Conservation (phyloP, 2,329 filamentous ascomycete genomes). For the Arthrobotrys entomopaga region DNA sequence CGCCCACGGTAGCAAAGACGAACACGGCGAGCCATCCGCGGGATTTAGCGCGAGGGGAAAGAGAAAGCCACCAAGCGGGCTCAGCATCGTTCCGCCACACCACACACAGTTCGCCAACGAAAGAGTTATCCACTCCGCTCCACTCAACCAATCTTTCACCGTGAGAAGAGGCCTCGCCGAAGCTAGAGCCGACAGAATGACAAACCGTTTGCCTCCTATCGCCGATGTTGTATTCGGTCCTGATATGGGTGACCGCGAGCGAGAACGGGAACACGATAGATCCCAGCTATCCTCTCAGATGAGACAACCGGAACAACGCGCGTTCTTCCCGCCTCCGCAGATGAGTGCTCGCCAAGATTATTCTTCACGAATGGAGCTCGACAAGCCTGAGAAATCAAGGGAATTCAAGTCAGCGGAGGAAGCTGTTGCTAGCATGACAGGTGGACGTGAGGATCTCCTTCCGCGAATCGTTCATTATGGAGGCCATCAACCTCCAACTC, state of each 20-base stretch:
- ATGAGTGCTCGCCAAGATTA: conserved; percentile 71
- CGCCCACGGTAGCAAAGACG: conserved; percentile 67
- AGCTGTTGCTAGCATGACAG: conserved; percentile 86
- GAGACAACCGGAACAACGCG: conserved; percentile 52
- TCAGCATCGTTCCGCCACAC: conserved; percentile 94
- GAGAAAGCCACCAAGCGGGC: conserved; percentile 83
- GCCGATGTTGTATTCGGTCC: conserved; percentile 84
- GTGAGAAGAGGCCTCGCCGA: conserved; percentile 71
- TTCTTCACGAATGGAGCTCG: conserved; percentile 62
- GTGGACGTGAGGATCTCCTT: conserved; percentile 89
- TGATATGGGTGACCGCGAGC: conserved; percentile 71
- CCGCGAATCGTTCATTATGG: conserved; percentile 96
- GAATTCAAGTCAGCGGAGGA: conserved; percentile 98
- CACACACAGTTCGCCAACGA: conserved; percentile 93
- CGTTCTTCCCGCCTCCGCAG: conserved; percentile 58
- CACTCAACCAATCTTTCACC: conserved; percentile 93
- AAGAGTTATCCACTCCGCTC: conserved; percentile 94
- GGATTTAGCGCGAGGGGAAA: conserved; percentile 66
- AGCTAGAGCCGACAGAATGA: conserved; percentile 54
- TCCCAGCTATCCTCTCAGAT: conserved; percentile 55
- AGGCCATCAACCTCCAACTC: conserved; percentile 90
- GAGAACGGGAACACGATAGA: conserved; percentile 59
- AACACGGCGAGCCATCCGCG: conserved; percentile 66
- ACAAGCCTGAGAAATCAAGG: conserved; percentile 72
- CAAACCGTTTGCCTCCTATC: conserved; percentile 89